phyloP scores from a whole-genome alignment of 345 rosid genomes.

The Ricinus communis region DNA sequence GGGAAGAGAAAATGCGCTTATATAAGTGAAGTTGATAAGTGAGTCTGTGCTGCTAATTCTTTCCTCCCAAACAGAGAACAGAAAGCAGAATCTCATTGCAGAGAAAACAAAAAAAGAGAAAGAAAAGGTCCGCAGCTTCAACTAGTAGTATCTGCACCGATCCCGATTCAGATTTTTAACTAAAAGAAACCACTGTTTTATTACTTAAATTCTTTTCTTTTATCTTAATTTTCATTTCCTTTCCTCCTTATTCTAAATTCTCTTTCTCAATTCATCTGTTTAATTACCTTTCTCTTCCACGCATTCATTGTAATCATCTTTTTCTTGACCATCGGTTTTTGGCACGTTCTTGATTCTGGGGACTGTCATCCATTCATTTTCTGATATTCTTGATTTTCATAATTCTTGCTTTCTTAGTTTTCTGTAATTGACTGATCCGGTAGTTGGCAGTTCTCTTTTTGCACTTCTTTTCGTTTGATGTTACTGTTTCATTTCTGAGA shows the following conservation, averaged over 20 bases:
- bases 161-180: slow-evolving; percentile 6
- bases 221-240: too few relatives aligned
- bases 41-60: not conserved
- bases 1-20: not conserved
- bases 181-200: not conserved
- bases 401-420: not conserved
- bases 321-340: too few relatives aligned
- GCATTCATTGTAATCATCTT: too few relatives aligned
- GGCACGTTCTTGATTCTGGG: too few relatives aligned
- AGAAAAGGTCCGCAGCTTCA: slow-evolving; percentile 5
- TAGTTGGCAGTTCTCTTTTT: too few relatives aligned
- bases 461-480: too few relatives aligned
- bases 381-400: not conserved
- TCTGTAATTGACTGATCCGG: too few relatives aligned
- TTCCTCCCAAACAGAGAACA: not conserved
- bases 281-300: too few relatives aligned
- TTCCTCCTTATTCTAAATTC: not conserved
- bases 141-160: slow-evolving; percentile 5
- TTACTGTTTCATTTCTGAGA: too few relatives aligned
- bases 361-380: too few relatives aligned
- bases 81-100: not conserved
- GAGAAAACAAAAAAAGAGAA: not conserved
- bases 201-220: not conserved
- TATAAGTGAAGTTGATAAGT: not conserved
- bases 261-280: not conserved